Evolutionary conservation across 345 rosid genomes (phyloP).

Genomic region (Geranium rotundifolium): DNA sequence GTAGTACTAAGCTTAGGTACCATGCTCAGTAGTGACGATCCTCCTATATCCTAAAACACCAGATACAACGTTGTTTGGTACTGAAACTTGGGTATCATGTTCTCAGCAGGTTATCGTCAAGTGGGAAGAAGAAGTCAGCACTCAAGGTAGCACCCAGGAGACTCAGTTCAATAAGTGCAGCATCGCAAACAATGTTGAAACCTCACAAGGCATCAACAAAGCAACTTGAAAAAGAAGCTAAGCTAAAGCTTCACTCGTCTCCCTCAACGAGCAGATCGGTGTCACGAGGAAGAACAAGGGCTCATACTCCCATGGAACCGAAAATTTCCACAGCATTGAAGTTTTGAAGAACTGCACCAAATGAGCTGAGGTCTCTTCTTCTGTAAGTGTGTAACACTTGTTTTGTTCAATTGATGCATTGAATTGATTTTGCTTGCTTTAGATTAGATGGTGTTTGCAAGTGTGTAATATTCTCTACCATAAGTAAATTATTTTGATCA

Average conservation of each 20-base stretch:
- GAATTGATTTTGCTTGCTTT: not conserved
- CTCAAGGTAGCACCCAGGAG: no score
- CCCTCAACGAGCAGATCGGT: constrained; percentile 8
- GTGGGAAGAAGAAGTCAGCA: no score
- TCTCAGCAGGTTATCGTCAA: no score
- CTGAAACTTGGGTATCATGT: no score
- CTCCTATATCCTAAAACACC: no score
- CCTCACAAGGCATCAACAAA: constrained; percentile 3
- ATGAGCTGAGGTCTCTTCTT: constrained; percentile 1
- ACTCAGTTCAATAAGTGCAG: not conserved
- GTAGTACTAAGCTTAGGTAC: no score
- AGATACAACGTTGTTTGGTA: no score
- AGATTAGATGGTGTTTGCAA: not conserved
- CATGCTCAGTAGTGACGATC: no score
- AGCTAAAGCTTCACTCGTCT: constrained; percentile 44
- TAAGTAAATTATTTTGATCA: no score
- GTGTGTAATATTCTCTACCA: not conserved
- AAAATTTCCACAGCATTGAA: not conserved
- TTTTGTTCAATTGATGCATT: not conserved
- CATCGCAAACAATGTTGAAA: constrained; percentile 18
- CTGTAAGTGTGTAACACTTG: no score
- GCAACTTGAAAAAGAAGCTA: constrained; percentile 9
- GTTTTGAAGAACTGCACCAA: constrained; percentile 22
- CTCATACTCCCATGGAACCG: constrained; percentile 14
- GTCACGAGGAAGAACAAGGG: constrained; percentile 28